Evolutionary conservation across 2,329 filamentous ascomycete genomes (phyloP).

Genomic region (Acrocalymma vagum): DNA sequence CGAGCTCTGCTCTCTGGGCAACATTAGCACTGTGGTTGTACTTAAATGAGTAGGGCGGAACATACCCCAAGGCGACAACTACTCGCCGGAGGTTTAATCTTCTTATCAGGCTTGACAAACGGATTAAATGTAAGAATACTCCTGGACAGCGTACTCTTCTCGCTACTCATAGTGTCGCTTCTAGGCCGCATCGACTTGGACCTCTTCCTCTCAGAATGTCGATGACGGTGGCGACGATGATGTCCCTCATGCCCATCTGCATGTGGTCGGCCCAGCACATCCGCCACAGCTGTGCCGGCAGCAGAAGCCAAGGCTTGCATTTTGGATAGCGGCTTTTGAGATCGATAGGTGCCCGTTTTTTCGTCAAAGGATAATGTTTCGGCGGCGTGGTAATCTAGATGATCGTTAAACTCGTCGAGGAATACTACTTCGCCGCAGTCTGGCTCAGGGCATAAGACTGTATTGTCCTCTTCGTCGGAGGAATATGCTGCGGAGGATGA

Average conservation of each 20-base stretch:
- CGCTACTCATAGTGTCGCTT: constrained; percentile 36
- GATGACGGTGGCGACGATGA: no score
- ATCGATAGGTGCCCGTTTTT: constrained; percentile 42
- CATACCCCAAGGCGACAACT: constrained; percentile 46
- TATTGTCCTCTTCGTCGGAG: constrained; percentile 37
- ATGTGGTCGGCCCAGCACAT: no score
- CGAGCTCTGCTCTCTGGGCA: constrained; percentile 52
- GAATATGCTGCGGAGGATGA: no score
- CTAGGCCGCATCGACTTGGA: no score
- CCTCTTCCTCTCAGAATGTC: no score
- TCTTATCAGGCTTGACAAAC: constrained; percentile 35
- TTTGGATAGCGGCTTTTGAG: constrained; percentile 36
- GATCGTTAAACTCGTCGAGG: constrained; percentile 54
- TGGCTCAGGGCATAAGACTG: constrained; percentile 50
- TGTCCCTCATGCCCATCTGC: no score
- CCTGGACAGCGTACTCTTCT: constrained; percentile 45
- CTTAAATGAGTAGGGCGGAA: constrained; percentile 3
- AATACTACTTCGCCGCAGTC: constrained; percentile 54
- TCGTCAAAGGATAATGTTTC: constrained; percentile 50
- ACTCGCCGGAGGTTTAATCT: constrained; percentile 37
- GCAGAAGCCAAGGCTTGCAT: constrained; percentile 35
- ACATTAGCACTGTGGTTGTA: constrained; percentile 17
- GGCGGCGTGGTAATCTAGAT: constrained; percentile 55
- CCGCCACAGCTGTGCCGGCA: no score
- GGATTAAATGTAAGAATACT: constrained; percentile 46